phyloP scores from a whole-genome alignment of 257 asterid species.

The Paulownia fortunei region DNA sequence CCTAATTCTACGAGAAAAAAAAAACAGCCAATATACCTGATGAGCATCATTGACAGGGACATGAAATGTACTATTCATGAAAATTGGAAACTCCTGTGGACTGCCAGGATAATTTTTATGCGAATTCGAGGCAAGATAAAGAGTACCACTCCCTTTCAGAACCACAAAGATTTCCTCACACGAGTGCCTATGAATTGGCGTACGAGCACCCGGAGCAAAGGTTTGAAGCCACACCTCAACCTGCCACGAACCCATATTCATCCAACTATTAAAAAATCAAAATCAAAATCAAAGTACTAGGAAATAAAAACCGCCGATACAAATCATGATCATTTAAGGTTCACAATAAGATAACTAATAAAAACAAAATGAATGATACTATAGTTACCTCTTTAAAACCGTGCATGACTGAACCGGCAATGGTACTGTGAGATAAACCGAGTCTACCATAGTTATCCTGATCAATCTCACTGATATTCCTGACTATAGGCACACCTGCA shows the following conservation, averaged over 20 bases:
- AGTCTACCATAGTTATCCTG: constrained; percentile 72
- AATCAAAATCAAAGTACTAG: no score
- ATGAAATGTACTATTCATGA: constrained; percentile 76
- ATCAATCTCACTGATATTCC: constrained; percentile 73
- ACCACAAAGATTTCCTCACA: constrained; percentile 89
- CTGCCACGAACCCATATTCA: constrained; percentile 43
- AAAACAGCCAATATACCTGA: constrained; percentile 55
- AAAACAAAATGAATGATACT: constrained; percentile 1
- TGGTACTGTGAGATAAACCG: constrained; percentile 84
- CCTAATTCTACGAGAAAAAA: background rate
- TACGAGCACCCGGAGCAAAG: constrained; percentile 77
- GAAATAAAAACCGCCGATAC: background rate
- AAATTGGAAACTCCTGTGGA: constrained; percentile 70
- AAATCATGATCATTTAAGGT: no score
- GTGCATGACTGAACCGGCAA: constrained; percentile 83
- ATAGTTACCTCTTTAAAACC: constrained; percentile 78
- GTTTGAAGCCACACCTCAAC: constrained; percentile 97
- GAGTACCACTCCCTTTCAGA: constrained; percentile 84
- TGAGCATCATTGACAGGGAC: constrained; percentile 91
- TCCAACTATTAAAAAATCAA: background rate
- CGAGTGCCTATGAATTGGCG: constrained; percentile 94
- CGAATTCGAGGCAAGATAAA: constrained; percentile 72
- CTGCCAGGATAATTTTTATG: constrained; percentile 70
- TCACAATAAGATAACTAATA: background rate
- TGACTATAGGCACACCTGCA: constrained; percentile 63